Evolutionary conservation across 1,284 basidiomycete genomes (phyloP), one percentile per base, ranked within the genome.

Genomic region (Leccinum fallax): DNA sequence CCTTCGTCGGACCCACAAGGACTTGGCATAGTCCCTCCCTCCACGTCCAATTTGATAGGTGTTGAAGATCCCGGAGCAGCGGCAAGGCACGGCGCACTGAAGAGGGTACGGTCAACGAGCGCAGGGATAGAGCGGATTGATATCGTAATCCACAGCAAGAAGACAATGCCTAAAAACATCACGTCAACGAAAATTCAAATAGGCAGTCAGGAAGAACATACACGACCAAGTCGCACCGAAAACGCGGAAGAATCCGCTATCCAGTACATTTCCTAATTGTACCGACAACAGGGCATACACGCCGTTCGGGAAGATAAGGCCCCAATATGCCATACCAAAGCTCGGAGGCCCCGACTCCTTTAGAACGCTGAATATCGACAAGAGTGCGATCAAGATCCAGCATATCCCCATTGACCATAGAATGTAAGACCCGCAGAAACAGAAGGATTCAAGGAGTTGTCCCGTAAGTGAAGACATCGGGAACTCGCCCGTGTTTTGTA

Each of bases 271-370:
- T 6, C 78, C 80, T 7, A 85, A 73, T 53, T 80, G 74, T 7
- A 81, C 77, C 2, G 81, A 81, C 16, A 83, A 71, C 3, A 82
- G 69, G 3, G 81, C 78, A 59, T 79, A 84, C 3, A 81, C 80
- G 26, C 82, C 77, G 65, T 81, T 83, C 38, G 81, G 81, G 73
- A 84, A 84, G 67, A 83, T 73, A 56, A 83, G 71, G 11, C 81
- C 81, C 81, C 82, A 84, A 65, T 79, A 83, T 1, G 78, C 71
- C 60, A 83, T 66, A 8, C 74, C 75, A 63, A 83, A 84, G 2
- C 73, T 73, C 15, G 80, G 71, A 15, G 54, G 48, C 21, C 69
- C 67, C 2, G 67, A 66, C 30, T 64, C 63, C 49, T n/a, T 68
- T 24, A 72, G 30, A 30, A 78, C 74, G 48, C 74, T 68, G 43